Percentiles rank a stretch among this genome's conserved stretches.
These are phyloP conservation scores for Fraxinus nigra DNA, from an alignment of 305 asterid species.

Conservation along the genomic window DNA sequence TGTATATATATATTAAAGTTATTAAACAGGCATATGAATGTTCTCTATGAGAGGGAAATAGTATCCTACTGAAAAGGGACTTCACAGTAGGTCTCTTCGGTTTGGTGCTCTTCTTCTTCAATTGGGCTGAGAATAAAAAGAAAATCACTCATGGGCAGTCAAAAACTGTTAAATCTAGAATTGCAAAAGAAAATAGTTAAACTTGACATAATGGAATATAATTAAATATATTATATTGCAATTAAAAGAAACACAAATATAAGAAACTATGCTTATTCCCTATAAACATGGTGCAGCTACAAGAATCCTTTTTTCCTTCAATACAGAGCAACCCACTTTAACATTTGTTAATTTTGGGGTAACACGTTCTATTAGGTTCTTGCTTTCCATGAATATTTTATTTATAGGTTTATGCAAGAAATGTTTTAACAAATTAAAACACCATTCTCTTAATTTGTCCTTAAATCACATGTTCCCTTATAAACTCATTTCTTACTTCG, in stretches of 20 bases:
- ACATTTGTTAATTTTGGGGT: neutral
- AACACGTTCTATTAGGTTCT: neutral
- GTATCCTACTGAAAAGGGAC: conserved; percentile 79
- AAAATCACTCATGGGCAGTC: conserved; percentile 22
- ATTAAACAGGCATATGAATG: neutral
- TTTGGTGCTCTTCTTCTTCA: conserved; percentile 84
- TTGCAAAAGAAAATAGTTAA: neutral
- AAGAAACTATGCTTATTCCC: neutral
- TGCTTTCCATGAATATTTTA: neutral
- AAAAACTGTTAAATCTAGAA: conserved; percentile 5
- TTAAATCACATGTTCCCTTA: neutral
- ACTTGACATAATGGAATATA: neutral
- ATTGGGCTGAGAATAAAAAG: conserved; percentile 54
- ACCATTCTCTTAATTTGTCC: neutral
- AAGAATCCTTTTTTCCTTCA: neutral
- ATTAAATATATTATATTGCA: neutral
- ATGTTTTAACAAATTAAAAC: neutral
- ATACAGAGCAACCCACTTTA: neutral
- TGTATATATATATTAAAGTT: neutral
- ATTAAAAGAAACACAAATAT: neutral
- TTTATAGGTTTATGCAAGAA: neutral
- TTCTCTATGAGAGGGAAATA: conserved; percentile 10
- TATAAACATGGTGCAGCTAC: neutral
- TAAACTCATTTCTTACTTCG: neutral
- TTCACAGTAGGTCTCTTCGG: conserved; percentile 93